Evolutionary conservation across 495 filamentous ascomycete genomes (phyloP), one percentile per base, ranked within the genome.

Genomic region (Umbilicaria muhlenbergii): DNA sequence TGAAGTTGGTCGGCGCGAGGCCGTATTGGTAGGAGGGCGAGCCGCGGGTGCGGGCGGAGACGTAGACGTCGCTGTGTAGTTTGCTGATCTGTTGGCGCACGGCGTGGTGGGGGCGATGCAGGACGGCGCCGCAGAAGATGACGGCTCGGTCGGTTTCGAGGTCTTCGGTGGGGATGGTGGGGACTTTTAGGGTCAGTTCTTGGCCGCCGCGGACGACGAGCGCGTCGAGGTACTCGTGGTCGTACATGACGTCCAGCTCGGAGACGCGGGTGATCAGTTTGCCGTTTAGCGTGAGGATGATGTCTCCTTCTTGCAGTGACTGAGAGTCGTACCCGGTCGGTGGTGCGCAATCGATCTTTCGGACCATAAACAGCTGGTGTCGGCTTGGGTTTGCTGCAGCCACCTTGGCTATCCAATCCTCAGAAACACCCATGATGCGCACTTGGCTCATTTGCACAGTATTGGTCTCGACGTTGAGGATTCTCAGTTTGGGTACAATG

Each of bases 351-450:
- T 92, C 79, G 32, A 89, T 75, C 64, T 99, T 99, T 47, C 87
- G 86, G 19, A 99, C 83, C 83, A 99, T 92, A 67, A 99, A 99
- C 16, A 99, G 74, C 60, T 96, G 91, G 58, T 99, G 91, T 41
- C 82, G 81, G 14, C 89, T 77, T 8, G 83, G 81, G 53, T 95
- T 94, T 42, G 86, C 82, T 41, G 74, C 59, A 32, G 88, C 78
- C 17, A 94, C 87, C 60, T 82, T 79, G 48, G 81, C 70, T 50
- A 96, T 94, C 92, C 91, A 95, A 39, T 92, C 81, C 53, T 95
- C 88, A 0, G 81, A 81, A 6, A 95, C 86, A 28, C 92, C 92
- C 92, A 99, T 96, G 47, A 95, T 86, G 19, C 88, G 80, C n/a
- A 81, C 91, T 64, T 96, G 91, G 45, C 78, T 83, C 91, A 99